phyloP scores from a whole-genome alignment of 1,139 yeast species.

The Tardiomyces digboiensis region DNA sequence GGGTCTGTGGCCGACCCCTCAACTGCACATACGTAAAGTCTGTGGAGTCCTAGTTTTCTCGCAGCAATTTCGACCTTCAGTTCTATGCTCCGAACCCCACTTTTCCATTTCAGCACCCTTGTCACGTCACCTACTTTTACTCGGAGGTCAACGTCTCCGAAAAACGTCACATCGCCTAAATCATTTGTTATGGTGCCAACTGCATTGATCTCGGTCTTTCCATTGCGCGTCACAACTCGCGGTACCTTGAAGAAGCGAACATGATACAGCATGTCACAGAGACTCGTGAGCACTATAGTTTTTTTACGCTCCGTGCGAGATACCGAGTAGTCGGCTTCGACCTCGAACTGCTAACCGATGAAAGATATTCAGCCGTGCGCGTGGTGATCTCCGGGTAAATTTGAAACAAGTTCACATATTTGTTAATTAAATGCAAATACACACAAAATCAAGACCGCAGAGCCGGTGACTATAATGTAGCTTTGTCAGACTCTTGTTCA shows the following conservation, averaged over 20 bases:
- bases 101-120: not conserved
- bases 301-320: too few relatives aligned
- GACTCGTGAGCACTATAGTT: too few relatives aligned
- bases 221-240: not conserved
- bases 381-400: too few relatives aligned
- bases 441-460: not conserved
- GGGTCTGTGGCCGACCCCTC: conserved; percentile 1
- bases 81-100: not conserved
- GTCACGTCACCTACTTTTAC: not conserved
- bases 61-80: not conserved
- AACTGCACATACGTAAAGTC: not conserved
- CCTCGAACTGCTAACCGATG: too few relatives aligned
- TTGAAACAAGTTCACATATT: too few relatives aligned
- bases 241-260: conserved; percentile 19
- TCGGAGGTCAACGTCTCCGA: conserved; percentile 15
- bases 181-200: conserved; percentile 25
- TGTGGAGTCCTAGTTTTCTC: not conserved
- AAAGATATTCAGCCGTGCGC: too few relatives aligned
- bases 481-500: not conserved
- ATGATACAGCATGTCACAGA: conserved; percentile 16
- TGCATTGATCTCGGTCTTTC: conserved; percentile 6
- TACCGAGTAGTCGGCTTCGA: too few relatives aligned
- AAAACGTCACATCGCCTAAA: conserved; percentile 23
- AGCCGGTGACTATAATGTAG: too few relatives aligned
- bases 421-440: not conserved